Evolutionary conservation across 352 stramenopile genomes (phyloP).

Genomic region (Pythium sp.): DNA sequence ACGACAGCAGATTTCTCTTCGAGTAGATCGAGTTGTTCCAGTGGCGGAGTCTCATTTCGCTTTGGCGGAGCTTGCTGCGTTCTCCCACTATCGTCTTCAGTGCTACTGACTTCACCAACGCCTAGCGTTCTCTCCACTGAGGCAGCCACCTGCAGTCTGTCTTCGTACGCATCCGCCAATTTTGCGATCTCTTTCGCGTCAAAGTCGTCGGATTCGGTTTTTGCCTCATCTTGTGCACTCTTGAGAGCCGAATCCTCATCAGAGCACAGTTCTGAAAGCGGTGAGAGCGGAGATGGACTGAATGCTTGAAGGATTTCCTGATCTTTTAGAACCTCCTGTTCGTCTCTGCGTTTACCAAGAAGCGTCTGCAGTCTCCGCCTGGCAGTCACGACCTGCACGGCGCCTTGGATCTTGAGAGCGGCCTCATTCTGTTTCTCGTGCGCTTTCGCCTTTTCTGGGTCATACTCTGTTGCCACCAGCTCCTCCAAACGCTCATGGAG

Average conservation of each 20-base stretch:
- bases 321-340: not conserved
- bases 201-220: slow-evolving; percentile 26
- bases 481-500: slow-evolving; percentile 33
- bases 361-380: slow-evolving; percentile 45
- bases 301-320: not conserved
- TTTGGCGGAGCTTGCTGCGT: not conserved
- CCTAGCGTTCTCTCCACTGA: not conserved
- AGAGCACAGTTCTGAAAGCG: not conserved
- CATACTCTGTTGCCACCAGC: slow-evolving; percentile 40
- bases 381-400: slow-evolving; percentile 38
- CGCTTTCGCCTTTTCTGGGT: slow-evolving; percentile 23
- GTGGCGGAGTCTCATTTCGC: not conserved
- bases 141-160: slow-evolving; percentile 11
- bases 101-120: not conserved
- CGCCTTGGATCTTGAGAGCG: slow-evolving; percentile 42
- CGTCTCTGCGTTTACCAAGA: slow-evolving; percentile 16
- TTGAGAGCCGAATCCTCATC: not conserved
- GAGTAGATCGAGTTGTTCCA: not conserved
- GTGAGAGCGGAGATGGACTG: slow-evolving; percentile 3
- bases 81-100: not conserved
- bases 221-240: not conserved
- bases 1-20: slow-evolving; percentile 9
- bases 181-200: slow-evolving; percentile 47
- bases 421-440: slow-evolving; percentile 24
- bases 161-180: slow-evolving; percentile 65